phyloP scores from a whole-genome alignment of 306 rosid species.

The Lathyrus aphaca region DNA sequence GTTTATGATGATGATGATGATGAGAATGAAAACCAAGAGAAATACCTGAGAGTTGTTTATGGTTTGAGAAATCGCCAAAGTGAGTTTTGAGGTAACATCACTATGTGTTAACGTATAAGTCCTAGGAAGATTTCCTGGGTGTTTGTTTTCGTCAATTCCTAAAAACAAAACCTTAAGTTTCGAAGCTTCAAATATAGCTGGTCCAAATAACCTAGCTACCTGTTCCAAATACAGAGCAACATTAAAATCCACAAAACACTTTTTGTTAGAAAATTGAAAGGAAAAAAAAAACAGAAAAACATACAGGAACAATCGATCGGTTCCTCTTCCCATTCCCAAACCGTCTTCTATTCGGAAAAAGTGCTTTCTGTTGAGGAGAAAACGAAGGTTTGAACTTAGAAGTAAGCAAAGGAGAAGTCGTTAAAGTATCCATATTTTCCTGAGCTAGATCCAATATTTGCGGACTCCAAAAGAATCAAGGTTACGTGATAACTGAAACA shows the following conservation, averaged over 20 bases:
- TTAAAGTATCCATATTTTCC: conserved; percentile 58
- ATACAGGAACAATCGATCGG: conserved; percentile 64
- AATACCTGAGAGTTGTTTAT: conserved; percentile 87
- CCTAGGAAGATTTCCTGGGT: conserved; percentile 84
- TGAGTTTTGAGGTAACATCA: conserved; percentile 82
- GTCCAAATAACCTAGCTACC: conserved; percentile 92
- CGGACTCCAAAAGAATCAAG: conserved; percentile 9
- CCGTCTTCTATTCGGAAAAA: conserved; percentile 40
- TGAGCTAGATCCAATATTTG: conserved; percentile 31
- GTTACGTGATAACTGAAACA: conserved; percentile 1
- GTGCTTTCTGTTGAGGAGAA: conserved; percentile 38
- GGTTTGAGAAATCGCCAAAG: conserved; percentile 84
- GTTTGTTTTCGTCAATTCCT: conserved; percentile 84
- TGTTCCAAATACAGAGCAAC: conserved; percentile 41
- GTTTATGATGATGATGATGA: neutral
- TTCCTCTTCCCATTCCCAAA: conserved; percentile 48
- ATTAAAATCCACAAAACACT: neutral
- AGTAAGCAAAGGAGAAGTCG: conserved; percentile 58
- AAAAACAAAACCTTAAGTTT: conserved; percentile 83
- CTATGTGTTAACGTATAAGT: conserved; percentile 89
- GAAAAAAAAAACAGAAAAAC: neutral
- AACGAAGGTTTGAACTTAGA: conserved; percentile 50
- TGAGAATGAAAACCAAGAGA: neutral
- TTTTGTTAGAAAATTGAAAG: neutral
- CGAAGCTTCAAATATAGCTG: conserved; percentile 90